These are phyloP conservation scores for Aspergillus steynii DNA, from an alignment of 495 filamentous ascomycete species.

Conservation along the genomic window DNA sequence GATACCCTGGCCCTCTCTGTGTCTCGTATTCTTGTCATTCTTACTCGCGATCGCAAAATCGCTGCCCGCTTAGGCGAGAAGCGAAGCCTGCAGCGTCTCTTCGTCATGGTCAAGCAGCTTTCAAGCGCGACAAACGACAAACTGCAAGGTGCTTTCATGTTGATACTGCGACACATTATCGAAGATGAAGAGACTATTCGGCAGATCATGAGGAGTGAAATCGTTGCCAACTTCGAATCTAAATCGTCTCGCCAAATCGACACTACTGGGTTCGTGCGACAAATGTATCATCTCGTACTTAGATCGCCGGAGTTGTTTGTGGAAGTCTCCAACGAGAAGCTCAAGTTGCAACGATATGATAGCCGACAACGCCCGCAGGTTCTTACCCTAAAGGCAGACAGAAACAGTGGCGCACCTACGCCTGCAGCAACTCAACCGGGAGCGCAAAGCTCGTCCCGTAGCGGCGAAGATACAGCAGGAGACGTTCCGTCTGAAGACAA, in stretches of 20 bases:
- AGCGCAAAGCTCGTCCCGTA: slow-evolving; percentile 33
- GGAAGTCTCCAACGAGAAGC: slow-evolving; percentile 82
- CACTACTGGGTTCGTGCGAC: slow-evolving; percentile 68
- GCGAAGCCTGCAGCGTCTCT: slow-evolving; percentile 82
- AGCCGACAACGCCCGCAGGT: slow-evolving; percentile 55
- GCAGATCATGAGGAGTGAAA: slow-evolving; percentile 91
- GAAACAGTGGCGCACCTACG: slow-evolving; percentile 27
- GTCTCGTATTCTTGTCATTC: slow-evolving; percentile 81
- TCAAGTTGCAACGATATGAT: slow-evolving; percentile 68
- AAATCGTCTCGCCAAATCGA: slow-evolving; percentile 67
- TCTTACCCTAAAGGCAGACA: slow-evolving; percentile 59
- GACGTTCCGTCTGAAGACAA: slow-evolving; percentile 48
- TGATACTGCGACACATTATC: slow-evolving; percentile 87
- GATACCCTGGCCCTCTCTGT: slow-evolving; percentile 81
- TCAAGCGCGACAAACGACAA: slow-evolving; percentile 72
- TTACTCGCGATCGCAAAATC: slow-evolving; percentile 75
- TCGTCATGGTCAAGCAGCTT: slow-evolving; percentile 92
- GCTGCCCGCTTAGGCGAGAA: slow-evolving; percentile 80
- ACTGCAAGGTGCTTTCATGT: slow-evolving; percentile 78
- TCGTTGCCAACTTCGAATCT: slow-evolving; percentile 68
- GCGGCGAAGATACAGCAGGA: slow-evolving; percentile 25
- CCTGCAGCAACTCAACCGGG: slow-evolving; percentile 32
- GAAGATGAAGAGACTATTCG: slow-evolving; percentile 91
- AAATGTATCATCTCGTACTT: slow-evolving; percentile 78
- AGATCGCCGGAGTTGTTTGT: slow-evolving; percentile 87